Percentiles rank a stretch among this genome's conserved stretches.
These are phyloP conservation scores for Fabrea salina DNA, from an alignment of 169 alveolate genomes.

Conservation along the genomic window DNA sequence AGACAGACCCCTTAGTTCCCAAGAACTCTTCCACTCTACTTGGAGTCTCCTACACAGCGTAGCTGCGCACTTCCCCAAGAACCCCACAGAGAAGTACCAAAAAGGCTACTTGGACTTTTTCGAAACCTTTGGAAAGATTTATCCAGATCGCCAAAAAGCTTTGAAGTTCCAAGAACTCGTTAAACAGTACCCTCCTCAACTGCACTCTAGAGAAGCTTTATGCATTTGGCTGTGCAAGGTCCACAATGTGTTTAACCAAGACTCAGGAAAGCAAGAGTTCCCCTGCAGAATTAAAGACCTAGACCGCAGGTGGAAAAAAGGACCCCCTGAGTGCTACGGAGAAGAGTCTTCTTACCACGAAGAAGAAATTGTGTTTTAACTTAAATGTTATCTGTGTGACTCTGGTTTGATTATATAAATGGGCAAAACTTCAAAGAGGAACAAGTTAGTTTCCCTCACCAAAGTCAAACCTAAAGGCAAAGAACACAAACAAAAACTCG, in stretches of 20 bases:
- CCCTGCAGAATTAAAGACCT: conserved; percentile 7
- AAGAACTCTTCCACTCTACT: background rate
- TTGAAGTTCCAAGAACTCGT: background rate
- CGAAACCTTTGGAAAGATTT: background rate
- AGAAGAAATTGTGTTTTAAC: no score
- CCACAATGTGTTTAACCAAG: background rate
- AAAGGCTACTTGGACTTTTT: background rate
- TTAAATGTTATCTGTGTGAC: no score
- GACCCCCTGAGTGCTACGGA: conserved; percentile 19
- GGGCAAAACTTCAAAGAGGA: conserved; percentile 46
- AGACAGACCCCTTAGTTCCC: no score
- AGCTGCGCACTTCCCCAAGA: background rate
- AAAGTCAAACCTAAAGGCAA: conserved; percentile 61
- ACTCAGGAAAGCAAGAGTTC: background rate
- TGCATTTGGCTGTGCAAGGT: conserved; percentile 4
- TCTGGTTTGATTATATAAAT: no score
- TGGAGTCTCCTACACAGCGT: conserved; percentile 12
- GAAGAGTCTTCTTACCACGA: no score
- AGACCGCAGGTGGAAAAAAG: conserved; percentile 4
- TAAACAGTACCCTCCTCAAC: background rate
- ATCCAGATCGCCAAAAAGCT: background rate
- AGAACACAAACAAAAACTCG: conserved; percentile 44
- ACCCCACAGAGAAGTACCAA: background rate
- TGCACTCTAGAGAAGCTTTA: background rate
- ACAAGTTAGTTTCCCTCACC: conserved; percentile 50